Evolutionary conservation across 2,329 filamentous ascomycete species (phyloP), one percentile per base, ranked within the genome.

Genomic region (Colletotrichum australisinense): DNA sequence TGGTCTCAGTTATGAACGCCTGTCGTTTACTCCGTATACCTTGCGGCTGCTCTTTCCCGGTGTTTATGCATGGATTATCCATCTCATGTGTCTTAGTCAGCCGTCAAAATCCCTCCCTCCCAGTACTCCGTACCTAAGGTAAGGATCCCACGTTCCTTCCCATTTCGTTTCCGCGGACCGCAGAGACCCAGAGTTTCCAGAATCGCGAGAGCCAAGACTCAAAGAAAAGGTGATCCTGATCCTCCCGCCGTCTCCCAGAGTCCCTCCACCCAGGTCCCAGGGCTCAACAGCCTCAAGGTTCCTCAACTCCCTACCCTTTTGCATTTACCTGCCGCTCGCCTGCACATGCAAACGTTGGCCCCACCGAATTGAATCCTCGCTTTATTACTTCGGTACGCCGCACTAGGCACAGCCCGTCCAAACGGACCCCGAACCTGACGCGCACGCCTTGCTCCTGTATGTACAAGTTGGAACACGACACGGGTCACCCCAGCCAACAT

Each of bases 381-480:
- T 63, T 30, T 24, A 35, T 63, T 66, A 55, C 67, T 66, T 66
- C 67, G 53, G 53, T 58, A 70, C 63, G 63, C 46, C 68, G 57
- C 68, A 71, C 60, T 59, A 71, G 56, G 46, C 57, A 63, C 57
- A 49, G 64, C 64, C 63, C 46, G 63, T 63, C 62, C 69, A 56
- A 72, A 72, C 58, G 64, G 69, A 68, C 64, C 69, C 64, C 58
- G 57, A 56, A 55, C 32, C 32, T 56, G 52, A 72, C 64, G 58
- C 64, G 69, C 69, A 72, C 49, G 57, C 64, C 46, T 68, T 49
- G 46, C 63, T 35, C 30, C 30, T 32, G 30, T 3, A 12, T 32
- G 30, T 3, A 12, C 9, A 35, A 35, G 32, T 35, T 67, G 69
- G 69, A 70, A 67, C 67, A 59, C 28, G 22, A 69, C 58, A 49